phyloP scores from a whole-genome alignment of 2,329 filamentous ascomycete genomes.

The Fusarium equiseti region DNA sequence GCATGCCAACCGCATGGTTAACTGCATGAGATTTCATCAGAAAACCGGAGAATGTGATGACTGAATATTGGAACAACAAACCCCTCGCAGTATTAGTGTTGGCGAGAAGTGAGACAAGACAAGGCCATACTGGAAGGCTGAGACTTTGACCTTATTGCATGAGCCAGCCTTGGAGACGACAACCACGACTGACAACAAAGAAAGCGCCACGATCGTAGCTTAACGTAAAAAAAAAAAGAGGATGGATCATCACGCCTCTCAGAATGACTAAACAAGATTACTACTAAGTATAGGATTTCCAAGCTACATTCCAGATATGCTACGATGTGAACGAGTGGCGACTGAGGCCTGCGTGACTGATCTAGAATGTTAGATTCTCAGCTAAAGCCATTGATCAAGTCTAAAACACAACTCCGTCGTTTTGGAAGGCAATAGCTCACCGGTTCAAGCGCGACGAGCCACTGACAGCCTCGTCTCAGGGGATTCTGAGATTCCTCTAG shows the following conservation, averaged over 20 bases:
- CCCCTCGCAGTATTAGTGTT: not conserved
- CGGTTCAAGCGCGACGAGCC: slow-evolving; percentile 34
- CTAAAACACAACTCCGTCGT: not conserved
- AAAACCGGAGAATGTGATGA: not conserved
- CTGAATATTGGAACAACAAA: not conserved
- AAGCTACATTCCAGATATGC: not conserved
- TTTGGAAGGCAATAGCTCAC: slow-evolving; percentile 5
- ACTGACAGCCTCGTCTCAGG: slow-evolving; percentile 41
- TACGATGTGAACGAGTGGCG: not conserved
- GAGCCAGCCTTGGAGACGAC: not conserved
- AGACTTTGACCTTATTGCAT: not conserved
- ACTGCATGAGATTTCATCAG: not conserved
- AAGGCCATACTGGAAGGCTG: slow-evolving; percentile 4
- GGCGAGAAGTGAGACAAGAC: slow-evolving; percentile 7
- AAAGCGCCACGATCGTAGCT: not conserved
- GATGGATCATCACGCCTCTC: not conserved
- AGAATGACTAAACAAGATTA: not conserved
- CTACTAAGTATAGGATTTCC: not conserved
- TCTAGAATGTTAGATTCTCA: not conserved
- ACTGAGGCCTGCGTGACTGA: not conserved
- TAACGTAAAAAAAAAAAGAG: not conserved
- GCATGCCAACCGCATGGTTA: slow-evolving; percentile 17
- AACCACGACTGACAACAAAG: slow-evolving; percentile 6
- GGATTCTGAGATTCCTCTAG: slow-evolving; percentile 15
- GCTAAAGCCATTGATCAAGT: not conserved